phyloP scores from a whole-genome alignment of 2,329 filamentous ascomycete genomes.

The Diaporthe vaccinii region DNA sequence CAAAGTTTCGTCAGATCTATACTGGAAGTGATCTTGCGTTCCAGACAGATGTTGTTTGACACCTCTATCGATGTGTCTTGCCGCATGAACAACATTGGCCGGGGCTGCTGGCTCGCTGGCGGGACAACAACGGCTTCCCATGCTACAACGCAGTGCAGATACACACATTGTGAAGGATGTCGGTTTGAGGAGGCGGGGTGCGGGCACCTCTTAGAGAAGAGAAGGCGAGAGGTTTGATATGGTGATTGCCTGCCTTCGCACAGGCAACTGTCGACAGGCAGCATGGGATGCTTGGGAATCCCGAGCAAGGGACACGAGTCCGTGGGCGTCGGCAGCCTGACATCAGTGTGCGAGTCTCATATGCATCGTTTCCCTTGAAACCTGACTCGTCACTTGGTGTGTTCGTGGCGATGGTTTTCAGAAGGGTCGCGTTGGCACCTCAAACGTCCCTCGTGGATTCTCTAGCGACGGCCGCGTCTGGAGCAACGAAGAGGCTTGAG shows the following conservation, averaged over 20 bases:
- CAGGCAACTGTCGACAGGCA: not conserved
- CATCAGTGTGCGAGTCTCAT: not conserved
- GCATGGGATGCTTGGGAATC: slow-evolving; percentile 7
- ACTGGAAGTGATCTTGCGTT: slow-evolving; percentile 66
- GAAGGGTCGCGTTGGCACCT: slow-evolving; percentile 42
- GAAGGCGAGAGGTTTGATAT: not conserved
- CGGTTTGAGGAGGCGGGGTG: slow-evolving; percentile 4
- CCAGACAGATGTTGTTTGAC: slow-evolving; percentile 19
- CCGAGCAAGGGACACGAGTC: not conserved
- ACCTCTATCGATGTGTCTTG: not conserved
- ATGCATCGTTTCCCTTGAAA: not conserved
- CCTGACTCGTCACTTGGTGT: slow-evolving; percentile 30
- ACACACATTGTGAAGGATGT: not conserved
- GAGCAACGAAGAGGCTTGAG: slow-evolving; percentile 48
- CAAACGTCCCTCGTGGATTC: slow-evolving; percentile 48
- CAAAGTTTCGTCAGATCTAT: slow-evolving; percentile 66
- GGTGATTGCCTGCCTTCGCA: not conserved
- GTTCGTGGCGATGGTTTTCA: slow-evolving; percentile 35
- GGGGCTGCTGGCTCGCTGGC: not conserved
- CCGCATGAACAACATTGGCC: slow-evolving; percentile 9
- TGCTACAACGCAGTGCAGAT: not conserved
- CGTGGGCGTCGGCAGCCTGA: not conserved
- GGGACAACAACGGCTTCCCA: not conserved
- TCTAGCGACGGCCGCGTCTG: slow-evolving; percentile 48
- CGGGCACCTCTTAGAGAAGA: not conserved